phyloP scores from a whole-genome alignment of 140 eudicot genomes.

The Senecio squalidus region DNA sequence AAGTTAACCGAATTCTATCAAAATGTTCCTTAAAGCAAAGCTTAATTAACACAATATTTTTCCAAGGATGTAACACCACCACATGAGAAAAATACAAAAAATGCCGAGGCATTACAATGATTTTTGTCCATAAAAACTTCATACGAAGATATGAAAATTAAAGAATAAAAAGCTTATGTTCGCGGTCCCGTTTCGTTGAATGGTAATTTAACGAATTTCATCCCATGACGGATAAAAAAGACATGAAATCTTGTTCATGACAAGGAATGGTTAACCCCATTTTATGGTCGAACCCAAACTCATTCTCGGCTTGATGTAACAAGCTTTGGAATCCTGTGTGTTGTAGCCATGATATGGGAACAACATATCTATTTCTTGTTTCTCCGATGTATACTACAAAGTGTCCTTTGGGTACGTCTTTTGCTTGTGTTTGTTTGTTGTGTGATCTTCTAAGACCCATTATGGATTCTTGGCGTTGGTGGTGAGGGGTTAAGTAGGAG shows the following conservation, averaged over 20 bases:
- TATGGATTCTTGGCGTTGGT: conserved; percentile 8
- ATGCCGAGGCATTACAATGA: conserved; percentile 2
- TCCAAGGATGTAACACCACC: conserved; percentile 34
- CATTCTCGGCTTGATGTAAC: conserved; percentile 58
- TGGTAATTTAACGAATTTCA: conserved; percentile 23
- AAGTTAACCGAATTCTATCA: no score
- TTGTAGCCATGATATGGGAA: conserved; percentile 54
- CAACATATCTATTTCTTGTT: conserved; percentile 46
- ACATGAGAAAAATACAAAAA: conserved; percentile 35
- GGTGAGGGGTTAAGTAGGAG: neutral
- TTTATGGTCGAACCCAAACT: conserved; percentile 66
- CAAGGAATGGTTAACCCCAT: conserved; percentile 76
- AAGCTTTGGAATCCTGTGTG: conserved; percentile 46
- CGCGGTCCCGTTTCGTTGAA: neutral
- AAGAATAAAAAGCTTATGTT: neutral
- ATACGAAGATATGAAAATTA: neutral
- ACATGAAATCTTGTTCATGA: conserved; percentile 53
- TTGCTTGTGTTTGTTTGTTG: conserved; percentile 41
- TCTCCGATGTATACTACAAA: conserved; percentile 70
- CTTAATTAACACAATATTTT: conserved; percentile 24
- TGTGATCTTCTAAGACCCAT: conserved; percentile 55
- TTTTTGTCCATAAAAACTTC: neutral
- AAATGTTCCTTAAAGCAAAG: neutral
- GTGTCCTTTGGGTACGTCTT: conserved; percentile 72
- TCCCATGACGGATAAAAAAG: conserved; percentile 38